Base-by-base conservation (phyloP, 148 eudicot species). In the Diospyros lotus region DNA sequence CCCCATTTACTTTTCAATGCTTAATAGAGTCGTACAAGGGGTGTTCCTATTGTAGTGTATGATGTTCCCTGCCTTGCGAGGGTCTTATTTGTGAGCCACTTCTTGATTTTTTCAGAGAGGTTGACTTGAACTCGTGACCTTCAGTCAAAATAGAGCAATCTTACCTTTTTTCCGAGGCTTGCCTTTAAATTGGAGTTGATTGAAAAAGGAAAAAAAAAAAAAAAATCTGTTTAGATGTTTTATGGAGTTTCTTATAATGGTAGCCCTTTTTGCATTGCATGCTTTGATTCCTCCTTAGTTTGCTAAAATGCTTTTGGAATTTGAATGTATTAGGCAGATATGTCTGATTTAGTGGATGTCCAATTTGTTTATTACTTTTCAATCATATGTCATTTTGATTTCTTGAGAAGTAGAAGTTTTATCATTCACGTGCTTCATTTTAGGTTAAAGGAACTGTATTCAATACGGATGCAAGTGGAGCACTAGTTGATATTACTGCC, bases 361-460 rank as follows among this genome's bases (percentile, higher is more conserved):
- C 61, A 14, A 14, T 58, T 28, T 4, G 40, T 60, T 17, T 60
- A 6, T 28, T 41, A 2, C 46, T 45, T 66, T 66, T 45, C 12
- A 3, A 45, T 45, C 52, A 5, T 42, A 17, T 44, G 11, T 8
- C 12, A 38, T 15, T 11, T 52, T 52, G 2, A 51, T 14, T 6
- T 39, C 41, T 66, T n/a, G 1, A 12, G 42, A 18, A 43, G 9
- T 4, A 54, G 43, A 2, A n/a, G 38, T 2, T 75, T 59, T 39
- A 72, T 14, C 9, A 62, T 9, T 81, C 48, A 67, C 62, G 38
- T 42, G 4, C 61, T 56, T 61, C 79, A 43, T 75, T 72, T 28
- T 71, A 94, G 98, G 97, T 92, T 58, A 90, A 80, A 81, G 98
- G 98, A 68, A 90, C 84, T 4, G 98, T 94, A 39, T 89, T 84